These are phyloP conservation scores for Phytophthora kernoviae DNA, from an alignment of 352 stramenopile species.

Conservation along the genomic window DNA sequence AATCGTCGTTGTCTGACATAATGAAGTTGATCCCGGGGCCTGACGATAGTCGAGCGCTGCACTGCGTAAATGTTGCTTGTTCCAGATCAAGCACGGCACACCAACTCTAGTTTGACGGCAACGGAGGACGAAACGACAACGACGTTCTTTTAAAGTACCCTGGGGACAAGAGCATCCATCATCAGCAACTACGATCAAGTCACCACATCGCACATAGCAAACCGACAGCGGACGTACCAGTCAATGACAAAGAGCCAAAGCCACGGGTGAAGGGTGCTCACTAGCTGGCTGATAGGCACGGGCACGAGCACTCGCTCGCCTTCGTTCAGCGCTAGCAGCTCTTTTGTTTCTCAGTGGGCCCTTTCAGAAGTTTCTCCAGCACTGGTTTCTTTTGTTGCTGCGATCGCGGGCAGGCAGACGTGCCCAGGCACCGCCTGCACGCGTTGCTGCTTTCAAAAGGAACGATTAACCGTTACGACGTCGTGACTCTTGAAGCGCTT, in stretches of 20 bases:
- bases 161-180: slow-evolving; percentile 6
- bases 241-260: slow-evolving; percentile 30
- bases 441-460: slow-evolving; percentile 21
- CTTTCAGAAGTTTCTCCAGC: slow-evolving; percentile 30
- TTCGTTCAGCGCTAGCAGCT: neutral
- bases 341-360: slow-evolving; percentile 29
- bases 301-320: neutral
- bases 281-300: slow-evolving; percentile 1
- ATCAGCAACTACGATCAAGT: slow-evolving; percentile 8
- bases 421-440: neutral
- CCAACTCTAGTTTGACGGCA: neutral
- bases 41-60: neutral
- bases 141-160: slow-evolving; percentile 17
- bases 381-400: neutral
- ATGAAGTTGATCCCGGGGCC: neutral
- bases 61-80: neutral
- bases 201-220: neutral
- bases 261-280: slow-evolving; percentile 17
- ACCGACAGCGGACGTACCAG: slow-evolving; percentile 21
- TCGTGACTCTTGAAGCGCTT: slow-evolving; percentile 24
- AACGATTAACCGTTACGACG: slow-evolving; percentile 37
- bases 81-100: slow-evolving; percentile 8
- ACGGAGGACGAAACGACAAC: slow-evolving; percentile 4
- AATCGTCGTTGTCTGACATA: slow-evolving; percentile 20
- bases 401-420: neutral